Conservation (phyloP, 2,329 filamentous ascomycete species). For the Orbilia brochopaga region DNA sequence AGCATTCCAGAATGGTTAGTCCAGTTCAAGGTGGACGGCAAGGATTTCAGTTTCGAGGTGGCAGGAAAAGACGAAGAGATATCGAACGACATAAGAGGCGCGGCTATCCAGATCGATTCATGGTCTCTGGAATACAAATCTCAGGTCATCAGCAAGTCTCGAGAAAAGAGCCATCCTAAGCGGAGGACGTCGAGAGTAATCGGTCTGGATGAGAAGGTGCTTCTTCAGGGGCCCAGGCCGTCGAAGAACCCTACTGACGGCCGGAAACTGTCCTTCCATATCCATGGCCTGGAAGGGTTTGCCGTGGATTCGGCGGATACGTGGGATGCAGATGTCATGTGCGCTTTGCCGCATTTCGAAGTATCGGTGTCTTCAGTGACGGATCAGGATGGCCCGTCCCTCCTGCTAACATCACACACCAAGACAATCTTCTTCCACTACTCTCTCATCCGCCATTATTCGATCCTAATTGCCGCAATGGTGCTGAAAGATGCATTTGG, state of each 20-base stretch:
- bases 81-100: constrained; percentile 78
- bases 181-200: constrained; percentile 67
- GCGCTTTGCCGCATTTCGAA: constrained; percentile 85
- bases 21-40: constrained; percentile 81
- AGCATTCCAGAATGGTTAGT: constrained; percentile 82
- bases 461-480: constrained; percentile 78
- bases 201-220: constrained; percentile 57
- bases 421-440: constrained; percentile 83
- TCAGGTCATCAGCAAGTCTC: constrained; percentile 72
- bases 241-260: constrained; percentile 69
- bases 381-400: constrained; percentile 83
- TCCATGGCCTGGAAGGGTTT: constrained; percentile 83
- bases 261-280: constrained; percentile 77
- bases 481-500: constrained; percentile 74
- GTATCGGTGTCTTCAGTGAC: constrained; percentile 82
- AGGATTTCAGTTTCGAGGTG: constrained; percentile 87
- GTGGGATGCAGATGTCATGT: constrained; percentile 82
- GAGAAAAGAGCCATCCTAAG: constrained; percentile 64
- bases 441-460: constrained; percentile 91
- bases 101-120: constrained; percentile 83
- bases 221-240: constrained; percentile 60
- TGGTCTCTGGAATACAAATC: constrained; percentile 89
- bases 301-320: constrained; percentile 86
- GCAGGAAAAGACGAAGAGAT: constrained; percentile 86
- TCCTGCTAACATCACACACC: constrained; percentile 82